Evolutionary conservation across 1,284 basidiomycete genomes (phyloP).

Genomic region (Marasmius oreades): DNA sequence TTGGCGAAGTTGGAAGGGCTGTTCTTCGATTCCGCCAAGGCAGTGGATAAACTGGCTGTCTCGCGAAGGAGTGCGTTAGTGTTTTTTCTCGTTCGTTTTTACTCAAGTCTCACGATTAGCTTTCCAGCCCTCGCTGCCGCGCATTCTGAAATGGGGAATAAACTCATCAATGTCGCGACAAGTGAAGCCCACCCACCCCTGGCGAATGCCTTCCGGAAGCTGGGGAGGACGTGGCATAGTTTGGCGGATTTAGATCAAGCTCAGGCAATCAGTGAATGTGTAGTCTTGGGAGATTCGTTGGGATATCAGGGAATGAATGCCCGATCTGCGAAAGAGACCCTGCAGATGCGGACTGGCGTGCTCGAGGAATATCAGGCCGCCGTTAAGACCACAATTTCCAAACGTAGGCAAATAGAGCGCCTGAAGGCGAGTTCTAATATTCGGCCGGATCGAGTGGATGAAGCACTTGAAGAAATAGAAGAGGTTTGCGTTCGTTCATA

Average conservation of each 20-base stretch:
- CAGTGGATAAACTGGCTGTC: slow-evolving; percentile 79
- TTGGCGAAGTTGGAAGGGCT: slow-evolving; percentile 86
- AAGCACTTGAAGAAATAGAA: slow-evolving; percentile 90
- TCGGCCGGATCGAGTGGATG: slow-evolving; percentile 83
- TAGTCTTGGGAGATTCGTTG: slow-evolving; percentile 87
- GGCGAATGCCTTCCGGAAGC: slow-evolving; percentile 75
- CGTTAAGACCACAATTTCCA: slow-evolving; percentile 88
- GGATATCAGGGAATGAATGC: slow-evolving; percentile 94
- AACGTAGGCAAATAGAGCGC: slow-evolving; percentile 85
- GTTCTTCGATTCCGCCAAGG: slow-evolving; percentile 86
- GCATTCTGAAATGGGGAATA: slow-evolving; percentile 86
- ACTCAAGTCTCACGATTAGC: neutral
- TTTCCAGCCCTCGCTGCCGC: slow-evolving; percentile 66
- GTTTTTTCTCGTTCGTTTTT: slow-evolving; percentile 4
- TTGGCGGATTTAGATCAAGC: slow-evolving; percentile 82
- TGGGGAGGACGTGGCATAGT: slow-evolving; percentile 84
- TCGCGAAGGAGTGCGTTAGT: slow-evolving; percentile 65
- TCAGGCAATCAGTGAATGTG: slow-evolving; percentile 87
- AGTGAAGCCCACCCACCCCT: slow-evolving; percentile 83
- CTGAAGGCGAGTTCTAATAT: slow-evolving; percentile 88
- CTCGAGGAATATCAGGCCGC: slow-evolving; percentile 91
- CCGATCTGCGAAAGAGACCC: slow-evolving; percentile 89
- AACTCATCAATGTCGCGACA: slow-evolving; percentile 82
- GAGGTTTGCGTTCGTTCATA: slow-evolving; percentile 53
- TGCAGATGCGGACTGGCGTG: slow-evolving; percentile 82